Evolutionary conservation across 2,329 filamentous ascomycete genomes (phyloP), one percentile per base, ranked within the genome.

Genomic region (Claviceps sp.): DNA sequence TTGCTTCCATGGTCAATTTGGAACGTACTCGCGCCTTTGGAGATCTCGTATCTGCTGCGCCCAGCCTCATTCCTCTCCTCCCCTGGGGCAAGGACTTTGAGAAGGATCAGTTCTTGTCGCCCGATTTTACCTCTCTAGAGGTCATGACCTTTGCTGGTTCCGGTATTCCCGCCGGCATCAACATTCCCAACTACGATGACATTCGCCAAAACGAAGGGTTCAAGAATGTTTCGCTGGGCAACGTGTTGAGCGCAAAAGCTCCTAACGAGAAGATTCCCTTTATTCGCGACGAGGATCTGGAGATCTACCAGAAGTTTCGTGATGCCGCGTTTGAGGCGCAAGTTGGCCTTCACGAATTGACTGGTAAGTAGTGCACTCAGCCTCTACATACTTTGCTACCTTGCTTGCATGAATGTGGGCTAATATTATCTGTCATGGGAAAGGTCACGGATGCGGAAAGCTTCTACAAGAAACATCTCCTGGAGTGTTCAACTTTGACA

Each of bases 41-140:
- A 7, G 84, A 86, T 59, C 79, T 97, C 1, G 93, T 97, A 4
- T 77, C 83, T 19, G 83, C 83, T 26, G 90, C 93, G 0, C 85
- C 89, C 11, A 73, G 74, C 46, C 83, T 95, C 64, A 96, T 98
- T 50, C 88, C 89, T 6, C 81, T 94, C 56, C 73, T 98, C 14
- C 93, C 93, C 0, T 98, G 93, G 93, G 73, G 75, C 39, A 78
- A 80, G 47, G 86, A 88, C 0, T 98, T 97, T 58, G 93, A 98
- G 65, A 97, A 97, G 69, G 90, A 96, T 72, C 89, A 86, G 62
- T 98, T 98, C 68, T 70, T 95, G 39, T 91, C 88, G 50, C 93
- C 93, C 0, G 93, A 98, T 66, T 98, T 98, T 64, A 97, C 93
- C 0, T 93, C 87, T 10, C 76, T 97, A 1, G 93, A 98, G 66